These are phyloP conservation scores for Saccharomycopsis sp. DNA, from an alignment of 805 yeast species.

Conservation along the genomic window DNA sequence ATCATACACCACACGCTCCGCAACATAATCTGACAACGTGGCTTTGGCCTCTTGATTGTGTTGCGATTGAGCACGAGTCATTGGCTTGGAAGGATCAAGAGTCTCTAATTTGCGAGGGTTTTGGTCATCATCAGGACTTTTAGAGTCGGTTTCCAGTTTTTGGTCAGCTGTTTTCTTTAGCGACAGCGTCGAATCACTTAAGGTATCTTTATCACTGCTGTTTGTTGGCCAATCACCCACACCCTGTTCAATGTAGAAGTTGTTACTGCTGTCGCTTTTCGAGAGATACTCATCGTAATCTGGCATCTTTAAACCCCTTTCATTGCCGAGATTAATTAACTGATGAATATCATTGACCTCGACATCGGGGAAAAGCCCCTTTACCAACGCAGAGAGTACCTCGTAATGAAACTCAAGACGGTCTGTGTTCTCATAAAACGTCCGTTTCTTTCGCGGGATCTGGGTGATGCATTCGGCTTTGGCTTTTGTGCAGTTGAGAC, in stretches of 20 bases:
- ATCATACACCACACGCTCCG: conserved; percentile 28
- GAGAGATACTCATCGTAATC: background rate
- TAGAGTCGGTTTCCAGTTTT: background rate
- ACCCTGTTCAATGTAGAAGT: background rate
- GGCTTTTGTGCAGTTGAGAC: conserved; percentile 16
- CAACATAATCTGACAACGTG: background rate
- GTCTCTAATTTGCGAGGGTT: background rate
- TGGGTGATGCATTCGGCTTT: conserved; percentile 13
- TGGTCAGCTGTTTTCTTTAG: background rate
- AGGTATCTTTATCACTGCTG: background rate
- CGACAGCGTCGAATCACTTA: background rate
- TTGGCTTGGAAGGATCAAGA: background rate
- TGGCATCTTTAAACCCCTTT: conserved; percentile 9
- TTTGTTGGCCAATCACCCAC: background rate
- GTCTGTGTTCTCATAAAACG: background rate
- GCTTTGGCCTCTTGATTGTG: background rate
- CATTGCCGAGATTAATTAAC: conserved; percentile 3
- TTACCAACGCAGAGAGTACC: conserved; percentile 7
- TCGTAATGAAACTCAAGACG: conserved; percentile 12
- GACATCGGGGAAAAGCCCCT: conserved; percentile 11
- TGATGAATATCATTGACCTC: conserved; percentile 7
- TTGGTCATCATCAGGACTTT: background rate
- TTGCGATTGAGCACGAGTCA: background rate
- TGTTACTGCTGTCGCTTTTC: background rate
- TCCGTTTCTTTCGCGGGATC: conserved; percentile 13